phyloP scores from a whole-genome alignment of 1,284 basidiomycete genomes.

The Sporisorium scitamineum region DNA sequence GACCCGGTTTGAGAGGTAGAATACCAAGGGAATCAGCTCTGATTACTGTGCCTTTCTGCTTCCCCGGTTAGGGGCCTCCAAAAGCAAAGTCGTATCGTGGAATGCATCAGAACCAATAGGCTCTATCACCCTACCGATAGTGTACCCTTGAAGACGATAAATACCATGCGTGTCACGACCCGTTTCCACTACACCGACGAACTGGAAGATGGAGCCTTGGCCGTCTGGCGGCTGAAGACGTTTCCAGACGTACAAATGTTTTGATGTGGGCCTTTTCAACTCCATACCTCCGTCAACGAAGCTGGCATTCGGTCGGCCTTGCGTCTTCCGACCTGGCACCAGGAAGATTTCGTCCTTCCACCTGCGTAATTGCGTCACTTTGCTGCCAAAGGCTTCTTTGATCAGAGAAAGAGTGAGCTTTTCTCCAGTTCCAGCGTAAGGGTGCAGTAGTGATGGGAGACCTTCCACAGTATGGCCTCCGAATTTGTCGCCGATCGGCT shows the following conservation, averaged over 20 bases:
- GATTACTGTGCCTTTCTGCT: too few species aligned
- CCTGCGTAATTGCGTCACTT: neutral
- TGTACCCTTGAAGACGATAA: too few species aligned
- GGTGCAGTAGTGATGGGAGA: neutral
- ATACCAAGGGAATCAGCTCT: too few species aligned
- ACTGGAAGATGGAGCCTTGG: neutral
- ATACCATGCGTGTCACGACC: too few species aligned
- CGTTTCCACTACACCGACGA: slow-evolving; percentile 3
- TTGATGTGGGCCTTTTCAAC: neutral
- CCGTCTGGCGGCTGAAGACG: neutral
- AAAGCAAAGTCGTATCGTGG: too few species aligned
- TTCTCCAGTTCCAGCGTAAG: neutral
- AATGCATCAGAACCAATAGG: too few species aligned
- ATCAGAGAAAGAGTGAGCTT: neutral
- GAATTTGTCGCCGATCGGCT: neutral
- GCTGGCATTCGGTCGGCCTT: neutral
- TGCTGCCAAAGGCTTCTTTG: neutral
- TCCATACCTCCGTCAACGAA: neutral
- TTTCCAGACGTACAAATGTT: slow-evolving; percentile 7
- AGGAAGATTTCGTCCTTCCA: neutral
- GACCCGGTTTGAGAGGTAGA: too few species aligned
- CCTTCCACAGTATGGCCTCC: too few species aligned
- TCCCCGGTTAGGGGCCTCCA: too few species aligned
- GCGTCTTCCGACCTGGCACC: neutral
- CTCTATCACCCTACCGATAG: too few species aligned